Evolutionary conservation across 164 flowering plant species (phyloP), one percentile per base, ranked within the genome.

Genomic region (Brasenia schreberi): DNA sequence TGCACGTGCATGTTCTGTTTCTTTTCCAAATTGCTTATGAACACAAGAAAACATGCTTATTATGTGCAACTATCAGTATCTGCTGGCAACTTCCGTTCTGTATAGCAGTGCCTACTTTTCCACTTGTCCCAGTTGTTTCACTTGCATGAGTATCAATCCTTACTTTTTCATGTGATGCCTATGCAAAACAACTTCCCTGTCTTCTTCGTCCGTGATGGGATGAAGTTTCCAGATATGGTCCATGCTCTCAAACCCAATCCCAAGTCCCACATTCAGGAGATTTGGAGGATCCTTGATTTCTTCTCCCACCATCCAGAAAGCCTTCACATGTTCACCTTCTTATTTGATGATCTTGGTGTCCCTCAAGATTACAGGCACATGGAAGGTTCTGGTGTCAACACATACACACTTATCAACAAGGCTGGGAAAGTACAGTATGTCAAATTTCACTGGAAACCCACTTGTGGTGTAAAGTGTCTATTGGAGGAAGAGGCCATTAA

Each of bases 391-490:
- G 91, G 95, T 67, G 95, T 90, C 61, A 79, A 90, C 74, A 85
- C 97, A 62, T 90, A 77, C 64, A 83, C 85, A 27, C 79, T 90
- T 12, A 77, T 90, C 71, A 85, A 82, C 83, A 85, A 79, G 78
- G 83, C 82, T 53, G 97, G 97, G 12, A 88, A 85, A 65, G 89
- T 67, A 16, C 72, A 75, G 27, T 87, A 84, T 66, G 96, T 90
- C 75, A 90, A 88, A 71, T 90, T 90, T 72, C 97, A 90, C 67
- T 90, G 97, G 95, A 85, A 79, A 69, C 95, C 95, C 45, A 85
- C 90, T 49, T 88, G 90, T 68, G 97, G 96, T 16, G 86, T 90
- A 7, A 87, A 90, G 77, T 72, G 69, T 63, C 68, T 90, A 71
- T 65, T 81, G 70, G 91, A 85, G 64, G 95, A 88, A 0, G 97